Evolutionary conservation across 805 yeast species (phyloP).

Genomic region (Metschnikowia baotianmanensis): DNA sequence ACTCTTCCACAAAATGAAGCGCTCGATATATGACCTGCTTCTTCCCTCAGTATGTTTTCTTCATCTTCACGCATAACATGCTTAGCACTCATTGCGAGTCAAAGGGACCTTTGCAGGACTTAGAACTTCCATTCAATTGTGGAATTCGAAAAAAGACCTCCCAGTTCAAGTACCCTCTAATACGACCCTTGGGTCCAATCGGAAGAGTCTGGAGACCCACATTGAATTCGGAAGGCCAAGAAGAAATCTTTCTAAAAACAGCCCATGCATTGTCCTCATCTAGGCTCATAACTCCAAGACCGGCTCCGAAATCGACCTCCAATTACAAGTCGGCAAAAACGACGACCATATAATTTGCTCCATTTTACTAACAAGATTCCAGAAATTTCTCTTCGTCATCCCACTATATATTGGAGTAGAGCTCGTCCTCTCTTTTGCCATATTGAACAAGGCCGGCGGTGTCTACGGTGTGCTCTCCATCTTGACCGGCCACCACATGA

Average conservation of each 20-base stretch:
- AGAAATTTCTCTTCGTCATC: conserved; percentile 64
- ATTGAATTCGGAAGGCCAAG: conserved; percentile 32
- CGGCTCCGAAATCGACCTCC: conserved; percentile 75
- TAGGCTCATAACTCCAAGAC: conserved; percentile 66
- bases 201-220: conserved; percentile 53
- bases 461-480: conserved; percentile 81
- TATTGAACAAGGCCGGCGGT: conserved; percentile 87
- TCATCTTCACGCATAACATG: too few species aligned
- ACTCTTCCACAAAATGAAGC: conserved; percentile 1
- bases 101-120: conserved; percentile 55
- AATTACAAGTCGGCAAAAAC: conserved; percentile 51
- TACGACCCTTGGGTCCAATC: conserved; percentile 68
- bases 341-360: too few species aligned
- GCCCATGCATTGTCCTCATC: conserved; percentile 63
- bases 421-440: conserved; percentile 66
- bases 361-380: neutral
- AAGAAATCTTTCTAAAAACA: conserved; percentile 43
- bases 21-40: conserved; percentile 6
- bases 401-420: conserved; percentile 91
- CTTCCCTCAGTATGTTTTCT: conserved; percentile 15
- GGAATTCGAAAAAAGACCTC: conserved; percentile 53
- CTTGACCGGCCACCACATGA: conserved; percentile 85
- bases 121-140: conserved; percentile 68
- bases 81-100: too few species aligned
- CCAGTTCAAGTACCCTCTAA: conserved; percentile 67